Percentiles rank a stretch among this genome's conserved stretches.
Conservation (phyloP, 495 filamentous ascomycete species). For the Penicillium steckii region DNA sequence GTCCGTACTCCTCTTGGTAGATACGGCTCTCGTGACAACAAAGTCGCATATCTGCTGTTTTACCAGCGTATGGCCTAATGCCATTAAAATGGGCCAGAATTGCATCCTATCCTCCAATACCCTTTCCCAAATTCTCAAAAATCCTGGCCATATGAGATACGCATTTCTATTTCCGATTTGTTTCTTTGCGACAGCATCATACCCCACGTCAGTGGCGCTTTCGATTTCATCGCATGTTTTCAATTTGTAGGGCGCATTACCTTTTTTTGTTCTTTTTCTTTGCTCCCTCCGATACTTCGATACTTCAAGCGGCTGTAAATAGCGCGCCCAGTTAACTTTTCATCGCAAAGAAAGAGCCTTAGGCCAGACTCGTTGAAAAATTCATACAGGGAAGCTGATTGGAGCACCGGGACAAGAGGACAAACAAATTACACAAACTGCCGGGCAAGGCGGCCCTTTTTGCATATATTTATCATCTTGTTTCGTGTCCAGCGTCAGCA, state of each 20-base stretch:
- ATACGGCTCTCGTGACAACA: conserved; percentile 82
- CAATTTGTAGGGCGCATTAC: too few species aligned
- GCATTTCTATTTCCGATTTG: conserved; percentile 1
- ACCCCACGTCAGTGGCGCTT: conserved; percentile 11
- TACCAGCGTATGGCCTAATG: conserved; percentile 70
- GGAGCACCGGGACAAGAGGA: not conserved
- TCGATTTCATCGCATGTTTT: conserved; percentile 10
- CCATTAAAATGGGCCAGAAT: not conserved
- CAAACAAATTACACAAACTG: not conserved
- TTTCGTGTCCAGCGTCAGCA: not conserved
- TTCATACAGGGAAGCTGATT: not conserved
- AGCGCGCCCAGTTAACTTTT: not conserved
- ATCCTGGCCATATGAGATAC: not conserved
- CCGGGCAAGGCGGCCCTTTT: not conserved
- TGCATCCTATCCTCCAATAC: not conserved
- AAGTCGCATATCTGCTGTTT: conserved; percentile 94
- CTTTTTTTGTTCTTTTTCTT: conserved; percentile 10
- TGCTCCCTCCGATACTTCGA: not conserved
- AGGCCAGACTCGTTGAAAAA: too few species aligned
- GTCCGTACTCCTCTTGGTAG: conserved; percentile 62
- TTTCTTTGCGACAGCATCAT: conserved; percentile 11
- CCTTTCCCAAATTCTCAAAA: conserved; percentile 2
- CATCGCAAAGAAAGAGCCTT: too few species aligned
- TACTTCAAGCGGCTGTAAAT: not conserved
- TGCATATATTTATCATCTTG: not conserved